Conservation (phyloP, 2,329 filamentous ascomycete genomes). For the Ascochyta lentis region DNA sequence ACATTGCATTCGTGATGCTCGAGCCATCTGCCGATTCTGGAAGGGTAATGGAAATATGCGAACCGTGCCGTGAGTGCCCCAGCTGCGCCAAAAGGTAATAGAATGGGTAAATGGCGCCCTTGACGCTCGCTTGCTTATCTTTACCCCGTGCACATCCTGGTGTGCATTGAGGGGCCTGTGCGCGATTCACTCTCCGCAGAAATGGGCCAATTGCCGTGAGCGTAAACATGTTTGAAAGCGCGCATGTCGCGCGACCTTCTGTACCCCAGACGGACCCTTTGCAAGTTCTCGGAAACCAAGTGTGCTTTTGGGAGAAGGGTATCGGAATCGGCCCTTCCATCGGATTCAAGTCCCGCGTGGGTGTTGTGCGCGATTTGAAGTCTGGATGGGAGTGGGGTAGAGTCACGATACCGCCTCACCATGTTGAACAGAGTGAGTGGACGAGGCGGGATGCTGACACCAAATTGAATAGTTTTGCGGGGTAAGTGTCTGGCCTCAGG, state of each 20-base stretch:
- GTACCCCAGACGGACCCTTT: conserved; percentile 16
- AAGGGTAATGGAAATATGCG: conserved; percentile 17
- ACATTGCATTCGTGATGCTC: conserved; percentile 16
- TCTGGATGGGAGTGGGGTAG: background rate
- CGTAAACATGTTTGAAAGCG: background rate
- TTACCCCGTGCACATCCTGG: conserved; percentile 6
- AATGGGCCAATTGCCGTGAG: conserved; percentile 9
- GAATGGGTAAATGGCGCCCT: conserved; percentile 10
- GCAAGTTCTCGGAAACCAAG: background rate
- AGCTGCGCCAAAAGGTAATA: conserved; percentile 2
- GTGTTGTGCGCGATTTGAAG: background rate
- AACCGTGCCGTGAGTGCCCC: background rate
- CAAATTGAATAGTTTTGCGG: background rate
- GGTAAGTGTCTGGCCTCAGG: background rate
- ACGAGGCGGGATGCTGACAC: background rate
- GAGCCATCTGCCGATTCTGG: conserved; percentile 18
- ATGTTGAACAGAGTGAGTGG: background rate
- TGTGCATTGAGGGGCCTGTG: conserved; percentile 3
- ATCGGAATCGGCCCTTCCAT: background rate
- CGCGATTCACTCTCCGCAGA: background rate
- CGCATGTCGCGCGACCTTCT: conserved; percentile 1
- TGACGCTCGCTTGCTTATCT: conserved; percentile 13
- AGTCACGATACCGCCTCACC: background rate
- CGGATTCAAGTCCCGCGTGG: background rate
- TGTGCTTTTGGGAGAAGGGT: background rate